phyloP scores from a whole-genome alignment of 2,329 filamentous ascomycete genomes.

The Cordyceps sp. region DNA sequence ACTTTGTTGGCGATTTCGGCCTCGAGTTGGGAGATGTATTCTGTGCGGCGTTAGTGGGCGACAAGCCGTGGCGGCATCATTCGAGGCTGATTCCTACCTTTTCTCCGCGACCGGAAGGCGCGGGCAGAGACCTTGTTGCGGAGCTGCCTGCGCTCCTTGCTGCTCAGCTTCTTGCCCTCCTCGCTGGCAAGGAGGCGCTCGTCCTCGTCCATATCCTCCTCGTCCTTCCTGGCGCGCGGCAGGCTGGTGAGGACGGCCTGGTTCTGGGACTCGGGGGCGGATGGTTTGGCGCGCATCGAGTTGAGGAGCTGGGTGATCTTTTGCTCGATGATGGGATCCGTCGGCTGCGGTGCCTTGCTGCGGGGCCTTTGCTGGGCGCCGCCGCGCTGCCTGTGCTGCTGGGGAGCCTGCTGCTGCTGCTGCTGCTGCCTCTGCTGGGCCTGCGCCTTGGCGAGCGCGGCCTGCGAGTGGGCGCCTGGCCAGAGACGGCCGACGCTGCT shows the following conservation, averaged over 20 bases:
- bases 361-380: constrained; percentile 30
- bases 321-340: constrained; percentile 67
- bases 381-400: too few species aligned
- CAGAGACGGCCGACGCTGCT: constrained; percentile 58
- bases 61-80: too few species aligned
- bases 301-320: constrained; percentile 87
- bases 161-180: constrained; percentile 97
- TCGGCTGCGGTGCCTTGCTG: constrained; percentile 31
- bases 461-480: constrained; percentile 87
- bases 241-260: constrained; percentile 46
- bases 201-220: constrained; percentile 98
- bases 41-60: constrained; percentile 26
- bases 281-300: constrained; percentile 69
- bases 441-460: constrained; percentile 58
- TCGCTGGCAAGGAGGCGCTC: constrained; percentile 88
- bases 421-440: constrained; percentile 50
- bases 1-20: constrained; percentile 70
- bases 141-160: constrained; percentile 92
- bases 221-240: constrained; percentile 70
- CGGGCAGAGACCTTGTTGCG: constrained; percentile 97
- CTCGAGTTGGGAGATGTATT: constrained; percentile 94
- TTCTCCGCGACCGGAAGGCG: constrained; percentile 92
- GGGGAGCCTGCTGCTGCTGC: constrained; percentile 26
- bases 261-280: constrained; percentile 26
- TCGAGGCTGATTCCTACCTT: too few species aligned